Percentiles rank a stretch among this genome's conserved stretches.
Evolutionary conservation across 345 rosid genomes (phyloP).

Genomic region (Salix caprea): DNA sequence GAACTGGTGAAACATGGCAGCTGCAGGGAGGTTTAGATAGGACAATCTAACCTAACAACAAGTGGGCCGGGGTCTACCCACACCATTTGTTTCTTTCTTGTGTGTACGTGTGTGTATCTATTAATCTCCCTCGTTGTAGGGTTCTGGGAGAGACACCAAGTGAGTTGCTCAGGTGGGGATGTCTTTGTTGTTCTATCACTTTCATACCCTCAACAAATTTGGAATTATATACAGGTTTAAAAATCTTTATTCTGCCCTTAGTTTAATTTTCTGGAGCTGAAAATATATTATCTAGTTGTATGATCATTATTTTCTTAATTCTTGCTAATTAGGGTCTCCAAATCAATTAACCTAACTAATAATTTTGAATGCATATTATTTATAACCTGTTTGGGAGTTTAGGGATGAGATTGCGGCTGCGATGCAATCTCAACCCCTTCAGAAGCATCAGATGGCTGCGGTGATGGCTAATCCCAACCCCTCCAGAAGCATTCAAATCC

Average conservation of each 20-base stretch:
- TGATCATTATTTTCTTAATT: too few relatives aligned
- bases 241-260: neutral
- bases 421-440: too few relatives aligned
- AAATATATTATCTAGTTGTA: neutral
- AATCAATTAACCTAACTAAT: neutral
- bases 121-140: neutral
- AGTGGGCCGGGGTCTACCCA: neutral
- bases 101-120: neutral
- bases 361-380: too few relatives aligned
- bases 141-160: neutral
- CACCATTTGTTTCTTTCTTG: neutral
- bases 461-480: too few relatives aligned
- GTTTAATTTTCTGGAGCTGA: neutral
- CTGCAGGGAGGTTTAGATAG: neutral
- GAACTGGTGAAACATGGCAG: conserved; percentile 18
- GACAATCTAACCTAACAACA: conserved; percentile 6
- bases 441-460: too few relatives aligned
- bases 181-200: neutral
- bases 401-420: too few relatives aligned
- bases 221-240: neutral
- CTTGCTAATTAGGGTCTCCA: neutral
- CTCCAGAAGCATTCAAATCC: too few relatives aligned
- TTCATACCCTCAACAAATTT: too few relatives aligned
- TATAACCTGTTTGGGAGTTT: too few relatives aligned
- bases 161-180: neutral